These are phyloP conservation scores for Stenogyne calaminthoides DNA, from an alignment of 305 asterid genomes.

Conservation along the genomic window DNA sequence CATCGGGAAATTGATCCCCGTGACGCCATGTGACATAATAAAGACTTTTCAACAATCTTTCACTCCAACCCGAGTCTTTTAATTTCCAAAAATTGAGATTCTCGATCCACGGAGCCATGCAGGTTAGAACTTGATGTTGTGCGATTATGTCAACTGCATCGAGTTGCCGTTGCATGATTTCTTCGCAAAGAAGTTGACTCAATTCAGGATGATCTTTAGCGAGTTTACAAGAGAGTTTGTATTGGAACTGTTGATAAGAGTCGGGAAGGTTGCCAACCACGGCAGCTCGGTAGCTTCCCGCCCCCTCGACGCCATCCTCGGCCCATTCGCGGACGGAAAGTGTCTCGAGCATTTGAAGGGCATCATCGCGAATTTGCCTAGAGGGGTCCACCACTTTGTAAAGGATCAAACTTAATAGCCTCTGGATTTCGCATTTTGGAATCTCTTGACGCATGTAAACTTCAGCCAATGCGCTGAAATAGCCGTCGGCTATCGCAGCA, in stretches of 20 bases:
- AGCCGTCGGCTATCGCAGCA: conserved; percentile 99
- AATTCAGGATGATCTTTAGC: conserved; percentile 98
- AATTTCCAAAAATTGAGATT: conserved; percentile 98
- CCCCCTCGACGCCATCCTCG: conserved; percentile 87
- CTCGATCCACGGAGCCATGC: conserved; percentile 99
- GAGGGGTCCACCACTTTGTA: conserved; percentile 99
- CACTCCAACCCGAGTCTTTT: conserved; percentile 99
- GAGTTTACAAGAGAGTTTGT: conserved; percentile 99
- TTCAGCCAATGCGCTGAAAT: conserved; percentile 99
- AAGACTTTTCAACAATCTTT: conserved; percentile 88
- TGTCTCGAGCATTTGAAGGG: conserved; percentile 99
- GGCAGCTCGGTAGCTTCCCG: conserved; percentile 96
- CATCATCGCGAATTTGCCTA: conserved; percentile 97
- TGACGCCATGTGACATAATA: conserved; percentile 99
- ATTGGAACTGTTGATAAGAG: conserved; percentile 98
- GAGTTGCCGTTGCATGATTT: conserved; percentile 98
- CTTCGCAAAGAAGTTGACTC: conserved; percentile 99
- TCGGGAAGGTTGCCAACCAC: conserved; percentile 99
- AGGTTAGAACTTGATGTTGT: conserved; percentile 98
- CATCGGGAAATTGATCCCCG: conserved; percentile 99
- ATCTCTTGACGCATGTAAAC: conserved; percentile 99
- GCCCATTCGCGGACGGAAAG: conserved; percentile 99
- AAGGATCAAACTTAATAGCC: conserved; percentile 91
- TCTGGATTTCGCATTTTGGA: conserved; percentile 98
- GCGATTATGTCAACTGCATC: conserved; percentile 99